Percentiles rank a stretch among this genome's conserved stretches.
Evolutionary conservation across 495 filamentous ascomycete genomes (phyloP).

Genomic region (Penicillium salamii): DNA sequence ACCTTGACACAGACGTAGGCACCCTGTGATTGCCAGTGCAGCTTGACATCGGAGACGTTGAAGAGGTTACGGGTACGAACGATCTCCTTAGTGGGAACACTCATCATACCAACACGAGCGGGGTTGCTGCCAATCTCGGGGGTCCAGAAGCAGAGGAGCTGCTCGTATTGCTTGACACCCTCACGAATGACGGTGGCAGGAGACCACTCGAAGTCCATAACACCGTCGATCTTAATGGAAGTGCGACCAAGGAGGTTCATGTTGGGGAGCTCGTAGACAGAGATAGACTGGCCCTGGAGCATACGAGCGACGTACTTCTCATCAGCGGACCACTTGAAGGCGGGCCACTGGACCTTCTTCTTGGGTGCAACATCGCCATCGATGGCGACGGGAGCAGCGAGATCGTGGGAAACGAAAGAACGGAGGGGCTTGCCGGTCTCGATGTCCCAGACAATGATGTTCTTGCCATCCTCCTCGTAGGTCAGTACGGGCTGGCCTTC

Average conservation of each 20-base stretch:
- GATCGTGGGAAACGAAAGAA: slow-evolving; percentile 85
- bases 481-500: slow-evolving; percentile 75
- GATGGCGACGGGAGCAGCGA: slow-evolving; percentile 51
- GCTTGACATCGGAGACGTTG: slow-evolving; percentile 94
- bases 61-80: slow-evolving; percentile 94
- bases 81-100: slow-evolving; percentile 87
- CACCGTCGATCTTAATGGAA: slow-evolving; percentile 89
- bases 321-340: slow-evolving; percentile 98
- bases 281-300: slow-evolving; percentile 82
- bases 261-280: slow-evolving; percentile 87
- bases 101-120: slow-evolving; percentile 96
- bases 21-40: slow-evolving; percentile 90
- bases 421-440: slow-evolving; percentile 85
- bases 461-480: slow-evolving; percentile 94
- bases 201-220: slow-evolving; percentile 97
- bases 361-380: slow-evolving; percentile 70
- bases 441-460: slow-evolving; percentile 98
- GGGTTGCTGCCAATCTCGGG: slow-evolving; percentile 97
- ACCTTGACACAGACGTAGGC: slow-evolving; percentile 97
- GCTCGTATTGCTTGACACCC: slow-evolving; percentile 84
- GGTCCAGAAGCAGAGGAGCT: slow-evolving; percentile 97
- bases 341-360: slow-evolving; percentile 95
- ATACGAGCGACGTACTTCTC: slow-evolving; percentile 95
- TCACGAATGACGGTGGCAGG: slow-evolving; percentile 76
- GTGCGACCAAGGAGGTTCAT: slow-evolving; percentile 91